Conservation (phyloP, 306 rosid species). For the Sophora flavescens region DNA sequence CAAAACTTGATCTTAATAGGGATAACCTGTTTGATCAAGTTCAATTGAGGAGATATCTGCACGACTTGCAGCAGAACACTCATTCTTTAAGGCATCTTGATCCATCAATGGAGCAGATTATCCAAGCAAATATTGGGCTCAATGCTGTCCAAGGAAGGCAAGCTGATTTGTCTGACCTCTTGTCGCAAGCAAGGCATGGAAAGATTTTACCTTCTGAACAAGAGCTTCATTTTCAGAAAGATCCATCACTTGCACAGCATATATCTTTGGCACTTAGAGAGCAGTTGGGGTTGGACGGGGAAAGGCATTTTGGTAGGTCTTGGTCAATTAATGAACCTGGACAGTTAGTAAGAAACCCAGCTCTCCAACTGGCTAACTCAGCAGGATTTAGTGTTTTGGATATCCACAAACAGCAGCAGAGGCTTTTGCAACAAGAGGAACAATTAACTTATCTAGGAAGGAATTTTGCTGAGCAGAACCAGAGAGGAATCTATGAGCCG, state of each 20-base stretch:
- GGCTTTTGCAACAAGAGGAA: constrained; percentile 62
- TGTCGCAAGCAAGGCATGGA: constrained; percentile 66
- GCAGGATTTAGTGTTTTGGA: constrained; percentile 62
- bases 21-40: constrained; percentile 65
- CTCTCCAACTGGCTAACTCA: constrained; percentile 57
- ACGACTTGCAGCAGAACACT: constrained; percentile 61
- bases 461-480: constrained; percentile 61
- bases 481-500: constrained; percentile 63
- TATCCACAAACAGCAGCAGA: constrained; percentile 64
- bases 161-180: constrained; percentile 62
- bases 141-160: constrained; percentile 63
- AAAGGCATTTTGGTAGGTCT: constrained; percentile 62
- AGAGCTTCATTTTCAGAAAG: constrained; percentile 64
- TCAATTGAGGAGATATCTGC: constrained; percentile 56
- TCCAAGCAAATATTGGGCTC: constrained; percentile 64
- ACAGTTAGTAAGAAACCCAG: constrained; percentile 60
- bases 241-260: constrained; percentile 65
- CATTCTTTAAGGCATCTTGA: constrained; percentile 62
- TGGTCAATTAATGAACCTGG: constrained; percentile 62
- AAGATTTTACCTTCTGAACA: constrained; percentile 59
- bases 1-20: constrained; percentile 56
- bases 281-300: constrained; percentile 65
- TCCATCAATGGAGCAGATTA: constrained; percentile 66
- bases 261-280: constrained; percentile 65
- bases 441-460: constrained; percentile 63